Evolutionary conservation across 441 rosid species (phyloP).

Genomic region (Gossypium schwendimanii): DNA sequence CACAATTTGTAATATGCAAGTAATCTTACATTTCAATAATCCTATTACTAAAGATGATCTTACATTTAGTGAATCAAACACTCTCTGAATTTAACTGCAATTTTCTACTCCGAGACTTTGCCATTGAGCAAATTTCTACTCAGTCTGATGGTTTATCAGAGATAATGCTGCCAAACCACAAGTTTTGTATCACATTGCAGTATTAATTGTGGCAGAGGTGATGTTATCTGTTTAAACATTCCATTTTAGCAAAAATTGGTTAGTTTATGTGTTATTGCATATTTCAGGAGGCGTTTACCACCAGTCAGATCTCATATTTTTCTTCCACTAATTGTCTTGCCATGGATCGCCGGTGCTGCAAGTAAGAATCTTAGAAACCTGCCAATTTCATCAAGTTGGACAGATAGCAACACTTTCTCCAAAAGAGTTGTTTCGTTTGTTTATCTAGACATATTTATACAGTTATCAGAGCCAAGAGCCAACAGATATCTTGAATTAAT

Average conservation of each 20-base stretch:
- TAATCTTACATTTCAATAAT: too few relatives aligned
- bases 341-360: constrained; percentile 68
- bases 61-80: too few relatives aligned
- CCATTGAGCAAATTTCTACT: background rate
- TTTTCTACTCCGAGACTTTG: background rate
- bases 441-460: background rate
- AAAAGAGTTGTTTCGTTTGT: background rate
- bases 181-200: background rate
- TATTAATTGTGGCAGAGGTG: background rate
- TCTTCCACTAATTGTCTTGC: constrained; percentile 61
- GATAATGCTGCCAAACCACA: background rate
- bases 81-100: background rate
- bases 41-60: too few relatives aligned
- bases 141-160: background rate
- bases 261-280: constrained; percentile 20
- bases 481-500: background rate
- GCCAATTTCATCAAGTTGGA: background rate
- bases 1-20: too few relatives aligned
- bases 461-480: too few relatives aligned
- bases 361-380: constrained; percentile 35
- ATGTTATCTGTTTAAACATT: background rate
- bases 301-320: constrained; percentile 62
- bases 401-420: background rate
- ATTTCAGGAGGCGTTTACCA: constrained; percentile 75
- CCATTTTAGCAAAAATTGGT: constrained; percentile 1